Percentiles rank a stretch among this genome's conserved stretches.
Conservation (phyloP, 768 basidiomycete genomes). For the Suillus brevipes region DNA sequence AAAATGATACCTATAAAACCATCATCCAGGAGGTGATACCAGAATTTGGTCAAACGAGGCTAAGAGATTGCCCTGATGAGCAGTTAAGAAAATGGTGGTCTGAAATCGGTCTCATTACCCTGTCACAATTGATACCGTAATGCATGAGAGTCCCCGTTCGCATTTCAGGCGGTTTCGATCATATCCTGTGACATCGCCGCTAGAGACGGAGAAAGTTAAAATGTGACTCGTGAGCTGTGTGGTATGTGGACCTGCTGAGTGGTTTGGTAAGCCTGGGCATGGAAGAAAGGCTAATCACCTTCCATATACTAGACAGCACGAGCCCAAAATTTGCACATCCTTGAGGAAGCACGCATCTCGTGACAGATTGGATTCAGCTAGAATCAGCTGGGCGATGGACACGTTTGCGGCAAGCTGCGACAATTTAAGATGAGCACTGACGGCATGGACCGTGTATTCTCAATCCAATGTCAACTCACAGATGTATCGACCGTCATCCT, state of each 20-base stretch:
- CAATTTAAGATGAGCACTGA: background rate
- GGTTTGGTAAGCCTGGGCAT: background rate
- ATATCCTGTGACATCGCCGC: background rate
- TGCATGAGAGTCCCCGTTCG: background rate
- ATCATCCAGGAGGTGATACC: background rate
- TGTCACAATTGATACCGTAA: conserved; percentile 3
- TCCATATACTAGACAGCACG: background rate
- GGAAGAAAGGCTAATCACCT: background rate
- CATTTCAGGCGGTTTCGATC: background rate
- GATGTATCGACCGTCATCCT: background rate
- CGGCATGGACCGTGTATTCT: background rate
- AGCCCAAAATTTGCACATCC: background rate
- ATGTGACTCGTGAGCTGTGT: background rate
- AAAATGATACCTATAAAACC: background rate
- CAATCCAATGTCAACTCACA: background rate
- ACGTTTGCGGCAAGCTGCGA: background rate
- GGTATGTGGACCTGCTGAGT: background rate
- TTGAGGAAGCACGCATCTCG: background rate
- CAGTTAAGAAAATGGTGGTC: background rate
- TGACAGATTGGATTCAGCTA: background rate
- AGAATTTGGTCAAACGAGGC: background rate
- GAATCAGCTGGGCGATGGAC: background rate
- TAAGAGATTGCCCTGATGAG: background rate
- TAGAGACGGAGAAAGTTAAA: background rate
- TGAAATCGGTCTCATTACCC: background rate